A percentile compares a stretch with the other conserved stretches of the same genome.
Conservation (phyloP, 2,329 filamentous ascomycete species). For the Paecilomyces sp. region DNA sequence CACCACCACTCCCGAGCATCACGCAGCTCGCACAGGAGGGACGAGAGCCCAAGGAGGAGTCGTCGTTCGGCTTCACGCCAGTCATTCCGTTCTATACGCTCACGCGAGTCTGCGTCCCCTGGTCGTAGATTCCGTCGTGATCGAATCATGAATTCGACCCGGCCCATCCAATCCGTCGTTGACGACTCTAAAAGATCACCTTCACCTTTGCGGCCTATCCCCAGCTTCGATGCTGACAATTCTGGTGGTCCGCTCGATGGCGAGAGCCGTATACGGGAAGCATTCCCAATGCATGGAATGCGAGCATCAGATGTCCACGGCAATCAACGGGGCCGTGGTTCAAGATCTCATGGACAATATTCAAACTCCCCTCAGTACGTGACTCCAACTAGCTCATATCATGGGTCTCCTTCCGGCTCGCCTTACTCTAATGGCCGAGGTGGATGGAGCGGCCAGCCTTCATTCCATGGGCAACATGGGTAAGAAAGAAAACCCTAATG, state of each 20-base stretch:
- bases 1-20: conserved; percentile 20
- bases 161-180: conserved; percentile 20
- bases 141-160: conserved; percentile 18
- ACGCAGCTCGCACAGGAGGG: conserved; percentile 18
- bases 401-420: conserved; percentile 56
- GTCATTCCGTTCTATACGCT: conserved; percentile 23
- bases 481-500: conserved; percentile 26
- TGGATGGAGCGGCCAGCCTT: conserved; percentile 42
- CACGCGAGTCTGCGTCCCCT: conserved; percentile 22
- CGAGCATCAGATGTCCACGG: conserved; percentile 24
- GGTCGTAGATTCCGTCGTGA: conserved; percentile 14
- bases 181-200: conserved; percentile 21
- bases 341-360: conserved; percentile 41
- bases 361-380: conserved; percentile 54
- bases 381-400: conserved; percentile 48
- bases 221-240: conserved; percentile 25
- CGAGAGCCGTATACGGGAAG: conserved; percentile 23
- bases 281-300: conserved; percentile 24
- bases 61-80: conserved; percentile 28
- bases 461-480: conserved; percentile 43
- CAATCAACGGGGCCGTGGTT: conserved; percentile 25
- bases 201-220: conserved; percentile 26
- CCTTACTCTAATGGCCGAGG: conserved; percentile 52
- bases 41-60: conserved; percentile 17
- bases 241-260: conserved; percentile 21